phyloP scores from a whole-genome alignment of 2,329 filamentous ascomycete genomes.

The Claviceps sp. region DNA sequence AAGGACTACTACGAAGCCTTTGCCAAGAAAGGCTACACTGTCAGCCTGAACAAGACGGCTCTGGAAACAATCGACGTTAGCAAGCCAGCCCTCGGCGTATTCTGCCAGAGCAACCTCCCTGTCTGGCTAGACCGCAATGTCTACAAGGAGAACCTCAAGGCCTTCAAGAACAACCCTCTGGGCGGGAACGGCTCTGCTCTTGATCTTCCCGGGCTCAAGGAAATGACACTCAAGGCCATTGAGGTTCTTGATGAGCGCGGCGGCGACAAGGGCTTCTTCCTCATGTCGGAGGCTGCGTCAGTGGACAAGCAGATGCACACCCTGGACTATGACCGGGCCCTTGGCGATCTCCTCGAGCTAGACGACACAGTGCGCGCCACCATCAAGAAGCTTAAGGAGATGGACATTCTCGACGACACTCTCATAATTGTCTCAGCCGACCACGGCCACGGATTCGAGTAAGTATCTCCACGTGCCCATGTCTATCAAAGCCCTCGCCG shows the following conservation, averaged over 20 bases:
- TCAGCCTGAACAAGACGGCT: slow-evolving; percentile 63
- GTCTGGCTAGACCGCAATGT: slow-evolving; percentile 82
- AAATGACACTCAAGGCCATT: slow-evolving; percentile 81
- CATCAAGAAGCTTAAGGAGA: slow-evolving; percentile 51
- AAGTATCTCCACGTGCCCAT: slow-evolving; percentile 8
- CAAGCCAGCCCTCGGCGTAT: slow-evolving; percentile 61
- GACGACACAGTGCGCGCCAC: slow-evolving; percentile 73
- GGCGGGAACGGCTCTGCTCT: slow-evolving; percentile 50
- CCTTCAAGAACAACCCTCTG: slow-evolving; percentile 53
- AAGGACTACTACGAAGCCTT: slow-evolving; percentile 74
- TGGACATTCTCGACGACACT: slow-evolving; percentile 59
- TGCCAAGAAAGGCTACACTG: slow-evolving; percentile 54
- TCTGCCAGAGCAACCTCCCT: slow-evolving; percentile 60
- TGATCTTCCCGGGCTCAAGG: slow-evolving; percentile 72
- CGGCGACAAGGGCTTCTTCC: slow-evolving; percentile 63
- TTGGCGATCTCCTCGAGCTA: slow-evolving; percentile 73
- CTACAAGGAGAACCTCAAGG: slow-evolving; percentile 56
- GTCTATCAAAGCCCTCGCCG: background rate
- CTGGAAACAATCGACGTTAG: slow-evolving; percentile 43
- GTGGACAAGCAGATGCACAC: slow-evolving; percentile 87
- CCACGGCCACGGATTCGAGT: slow-evolving; percentile 78
- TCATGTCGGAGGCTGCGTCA: slow-evolving; percentile 76
- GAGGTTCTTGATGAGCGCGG: slow-evolving; percentile 60
- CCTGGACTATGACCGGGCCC: slow-evolving; percentile 73
- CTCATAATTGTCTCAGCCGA: slow-evolving; percentile 74